These are phyloP conservation scores for Wickerhamiella spandovensis DNA, from an alignment of 805 yeast species.

Conservation along the genomic window DNA sequence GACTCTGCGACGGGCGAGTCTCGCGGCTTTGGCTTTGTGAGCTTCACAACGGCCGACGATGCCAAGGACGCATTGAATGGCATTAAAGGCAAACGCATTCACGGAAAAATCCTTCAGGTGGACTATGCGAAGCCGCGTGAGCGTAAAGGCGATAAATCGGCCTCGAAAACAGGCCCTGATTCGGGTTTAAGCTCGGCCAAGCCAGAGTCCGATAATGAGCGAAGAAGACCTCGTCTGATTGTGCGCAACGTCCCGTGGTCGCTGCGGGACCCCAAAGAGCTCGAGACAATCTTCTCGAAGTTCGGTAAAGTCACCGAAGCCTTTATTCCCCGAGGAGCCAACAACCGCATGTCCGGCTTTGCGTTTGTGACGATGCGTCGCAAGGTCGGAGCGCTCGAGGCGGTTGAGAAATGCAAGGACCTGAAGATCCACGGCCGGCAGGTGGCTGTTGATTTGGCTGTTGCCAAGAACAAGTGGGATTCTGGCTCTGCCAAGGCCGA, in stretches of 20 bases:
- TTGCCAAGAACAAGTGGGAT: constrained; percentile 76
- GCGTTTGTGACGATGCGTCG: constrained; percentile 88
- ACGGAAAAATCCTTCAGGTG: constrained; percentile 53
- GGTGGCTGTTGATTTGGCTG: constrained; percentile 89
- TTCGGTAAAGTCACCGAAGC: constrained; percentile 85
- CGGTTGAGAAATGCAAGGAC: constrained; percentile 61
- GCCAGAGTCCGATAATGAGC: constrained; percentile 32
- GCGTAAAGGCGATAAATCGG: constrained; percentile 30
- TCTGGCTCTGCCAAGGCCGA: constrained; percentile 26
- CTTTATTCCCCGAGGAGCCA: constrained; percentile 72
- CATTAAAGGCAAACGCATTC: constrained; percentile 52
- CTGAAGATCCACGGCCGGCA: constrained; percentile 77
- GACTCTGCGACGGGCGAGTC: constrained; percentile 59
- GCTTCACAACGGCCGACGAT: constrained; percentile 76
- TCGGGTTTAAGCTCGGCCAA: too few species aligned
- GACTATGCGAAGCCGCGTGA: constrained; percentile 91
- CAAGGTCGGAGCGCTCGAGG: constrained; percentile 60
- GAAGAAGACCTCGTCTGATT: constrained; percentile 75
- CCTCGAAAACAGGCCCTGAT: too few species aligned
- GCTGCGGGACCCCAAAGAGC: constrained; percentile 58
- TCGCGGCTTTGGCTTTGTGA: constrained; percentile 91
- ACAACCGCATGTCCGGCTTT: constrained; percentile 87
- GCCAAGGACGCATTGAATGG: constrained; percentile 59
- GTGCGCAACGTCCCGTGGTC: constrained; percentile 95
- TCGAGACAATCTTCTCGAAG: constrained; percentile 55